Percentiles rank a stretch among this genome's conserved stretches.
These are phyloP conservation scores for Croton laevigatus DNA, from an alignment of 441 rosid species.

Conservation along the genomic window DNA sequence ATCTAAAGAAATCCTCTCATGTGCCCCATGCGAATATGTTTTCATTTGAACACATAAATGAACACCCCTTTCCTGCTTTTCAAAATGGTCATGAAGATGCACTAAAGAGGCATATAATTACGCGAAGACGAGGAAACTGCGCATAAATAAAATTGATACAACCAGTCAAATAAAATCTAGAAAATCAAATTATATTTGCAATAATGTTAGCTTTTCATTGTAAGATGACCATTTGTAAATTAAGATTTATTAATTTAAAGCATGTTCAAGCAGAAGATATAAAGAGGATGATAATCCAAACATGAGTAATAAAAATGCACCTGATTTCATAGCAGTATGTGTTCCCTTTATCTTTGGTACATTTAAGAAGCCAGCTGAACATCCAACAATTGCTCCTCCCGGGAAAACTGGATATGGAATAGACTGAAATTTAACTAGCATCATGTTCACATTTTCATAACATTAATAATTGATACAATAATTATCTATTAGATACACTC, in stretches of 20 bases:
- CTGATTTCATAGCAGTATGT: conserved; percentile 99
- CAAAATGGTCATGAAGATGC: not conserved
- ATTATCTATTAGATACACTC: not conserved
- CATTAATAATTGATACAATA: conserved; percentile 21
- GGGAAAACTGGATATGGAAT: conserved; percentile 98
- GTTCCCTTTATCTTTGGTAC: conserved; percentile 99
- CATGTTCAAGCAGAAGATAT: not conserved
- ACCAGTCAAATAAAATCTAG: not conserved
- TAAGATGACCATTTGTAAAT: not conserved
- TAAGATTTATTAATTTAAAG: not conserved
- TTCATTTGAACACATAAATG: not conserved
- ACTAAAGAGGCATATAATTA: not conserved
- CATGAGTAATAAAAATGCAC: conserved; percentile 27
- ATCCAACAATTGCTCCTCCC: conserved; percentile 96
- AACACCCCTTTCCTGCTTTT: not conserved
- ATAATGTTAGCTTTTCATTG: not conserved
- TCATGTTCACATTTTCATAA: conserved; percentile 49
- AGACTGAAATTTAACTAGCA: conserved; percentile 98
- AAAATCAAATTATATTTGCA: not conserved
- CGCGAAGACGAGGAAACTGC: not conserved
- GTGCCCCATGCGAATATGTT: not conserved
- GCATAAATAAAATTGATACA: not conserved
- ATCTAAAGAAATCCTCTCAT: not conserved
- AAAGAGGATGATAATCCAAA: conserved; percentile 10
- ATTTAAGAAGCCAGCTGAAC: conserved; percentile 95